These are phyloP conservation scores for Boletus pseudopeckii DNA, from an alignment of 768 basidiomycete genomes.

Conservation along the genomic window DNA sequence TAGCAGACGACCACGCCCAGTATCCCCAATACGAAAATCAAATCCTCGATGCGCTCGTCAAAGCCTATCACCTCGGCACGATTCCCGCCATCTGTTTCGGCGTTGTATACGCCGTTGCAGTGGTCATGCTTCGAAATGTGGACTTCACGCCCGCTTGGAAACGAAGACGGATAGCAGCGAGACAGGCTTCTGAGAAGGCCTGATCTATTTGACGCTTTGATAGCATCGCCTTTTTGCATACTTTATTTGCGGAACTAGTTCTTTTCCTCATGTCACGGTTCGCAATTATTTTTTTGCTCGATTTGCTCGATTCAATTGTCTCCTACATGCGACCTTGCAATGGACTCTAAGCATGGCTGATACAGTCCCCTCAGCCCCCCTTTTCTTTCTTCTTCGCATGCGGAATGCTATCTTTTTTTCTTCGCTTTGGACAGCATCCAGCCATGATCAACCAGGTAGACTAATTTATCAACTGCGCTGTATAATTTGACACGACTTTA, in stretches of 20 bases:
- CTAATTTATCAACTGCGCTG: conserved; percentile 19
- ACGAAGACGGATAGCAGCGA: conserved; percentile 28
- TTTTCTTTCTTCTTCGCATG: not conserved
- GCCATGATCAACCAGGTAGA: conserved; percentile 13
- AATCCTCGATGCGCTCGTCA: conserved; percentile 32
- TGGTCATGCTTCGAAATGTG: conserved; percentile 30
- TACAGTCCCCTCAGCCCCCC: not conserved
- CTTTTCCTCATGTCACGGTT: not conserved
- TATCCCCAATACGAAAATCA: conserved; percentile 35
- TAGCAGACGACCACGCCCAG: conserved; percentile 28
- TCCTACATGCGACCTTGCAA: conserved; percentile 1
- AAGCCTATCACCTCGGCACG: conserved; percentile 33
- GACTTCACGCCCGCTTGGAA: conserved; percentile 34
- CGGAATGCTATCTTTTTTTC: not conserved
- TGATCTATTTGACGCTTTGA: conserved; percentile 20
- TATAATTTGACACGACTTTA: not conserved
- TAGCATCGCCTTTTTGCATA: conserved; percentile 15
- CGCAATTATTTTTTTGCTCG: not conserved
- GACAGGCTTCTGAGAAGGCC: conserved; percentile 19
- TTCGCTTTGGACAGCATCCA: not conserved
- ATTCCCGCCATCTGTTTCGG: conserved; percentile 35
- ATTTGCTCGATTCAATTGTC: not conserved
- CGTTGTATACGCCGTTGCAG: conserved; percentile 30
- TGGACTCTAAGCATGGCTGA: conserved; percentile 11
- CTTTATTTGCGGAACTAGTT: conserved; percentile 19